Percentiles rank a stretch among this genome's conserved stretches.
phyloP scores from a whole-genome alignment of 2,329 filamentous ascomycete species.

The Apiospora kogelbergensis region DNA sequence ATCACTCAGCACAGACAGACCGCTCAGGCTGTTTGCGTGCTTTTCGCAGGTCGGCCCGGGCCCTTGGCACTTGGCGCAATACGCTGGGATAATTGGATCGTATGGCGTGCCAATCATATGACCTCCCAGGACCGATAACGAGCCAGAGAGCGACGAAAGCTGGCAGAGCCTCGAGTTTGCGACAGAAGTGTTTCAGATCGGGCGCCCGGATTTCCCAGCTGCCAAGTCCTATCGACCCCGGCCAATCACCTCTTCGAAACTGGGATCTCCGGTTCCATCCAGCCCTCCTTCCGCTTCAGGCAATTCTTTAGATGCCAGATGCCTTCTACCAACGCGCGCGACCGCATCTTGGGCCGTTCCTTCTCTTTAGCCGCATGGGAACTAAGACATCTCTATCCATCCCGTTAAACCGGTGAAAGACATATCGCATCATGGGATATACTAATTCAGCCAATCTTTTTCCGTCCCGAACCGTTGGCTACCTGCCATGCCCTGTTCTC shows the following conservation, averaged over 20 bases:
- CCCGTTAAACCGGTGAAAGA: background rate
- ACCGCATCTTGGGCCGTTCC: background rate
- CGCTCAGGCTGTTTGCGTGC: background rate
- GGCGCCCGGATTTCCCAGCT: background rate
- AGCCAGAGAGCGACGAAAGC: background rate
- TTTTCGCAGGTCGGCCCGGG: background rate
- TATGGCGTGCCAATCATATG: conserved; percentile 1
- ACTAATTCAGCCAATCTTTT: background rate
- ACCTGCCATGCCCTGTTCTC: background rate
- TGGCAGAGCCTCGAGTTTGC: background rate
- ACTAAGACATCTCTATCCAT: background rate
- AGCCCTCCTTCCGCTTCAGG: background rate
- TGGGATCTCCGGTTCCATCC: background rate
- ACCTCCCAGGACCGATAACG: background rate
- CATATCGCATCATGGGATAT: background rate
- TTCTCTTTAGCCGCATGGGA: background rate
- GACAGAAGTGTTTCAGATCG: conserved; percentile 1
- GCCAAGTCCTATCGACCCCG: background rate
- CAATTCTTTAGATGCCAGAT: background rate
- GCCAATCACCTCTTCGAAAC: background rate
- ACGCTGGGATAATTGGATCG: background rate
- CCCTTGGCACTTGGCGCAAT: background rate
- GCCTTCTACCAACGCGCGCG: background rate
- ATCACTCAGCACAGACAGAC: background rate
- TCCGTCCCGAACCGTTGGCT: background rate